A percentile compares a stretch with the other conserved stretches of the same genome.
Conservation (phyloP, 352 stramenopile genomes). For the Phytopythium montanum region DNA sequence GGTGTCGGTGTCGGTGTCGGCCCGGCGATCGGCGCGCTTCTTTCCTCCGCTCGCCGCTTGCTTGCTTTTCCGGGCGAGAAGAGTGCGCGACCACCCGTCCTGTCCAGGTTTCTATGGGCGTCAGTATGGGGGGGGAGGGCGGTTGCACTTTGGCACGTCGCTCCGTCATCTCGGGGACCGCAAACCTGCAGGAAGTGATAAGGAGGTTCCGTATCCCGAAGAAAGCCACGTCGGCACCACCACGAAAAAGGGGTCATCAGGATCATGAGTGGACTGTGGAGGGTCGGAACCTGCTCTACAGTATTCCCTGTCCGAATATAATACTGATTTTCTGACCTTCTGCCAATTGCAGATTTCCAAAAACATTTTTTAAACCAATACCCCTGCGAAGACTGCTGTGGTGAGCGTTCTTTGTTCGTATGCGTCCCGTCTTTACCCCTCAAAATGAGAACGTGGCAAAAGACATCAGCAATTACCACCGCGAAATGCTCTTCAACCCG, state of each 20-base stretch:
- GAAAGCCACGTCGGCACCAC: neutral
- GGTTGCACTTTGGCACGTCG: slow-evolving; percentile 1
- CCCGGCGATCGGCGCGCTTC: neutral
- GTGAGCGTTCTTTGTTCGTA: too few relatives aligned
- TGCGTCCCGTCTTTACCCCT: too few relatives aligned
- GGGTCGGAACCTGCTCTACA: neutral
- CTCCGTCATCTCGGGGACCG: neutral
- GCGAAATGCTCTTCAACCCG: neutral
- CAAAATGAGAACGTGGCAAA: too few relatives aligned
- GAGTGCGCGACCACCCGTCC: neutral
- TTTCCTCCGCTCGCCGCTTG: neutral
- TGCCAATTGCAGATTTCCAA: too few relatives aligned
- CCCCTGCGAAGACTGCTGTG: too few relatives aligned
- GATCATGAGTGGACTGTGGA: neutral
- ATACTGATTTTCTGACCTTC: too few relatives aligned
- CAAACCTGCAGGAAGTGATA: neutral
- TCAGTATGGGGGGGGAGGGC: neutral
- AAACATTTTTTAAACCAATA: too few relatives aligned
- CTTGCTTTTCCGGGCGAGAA: neutral
- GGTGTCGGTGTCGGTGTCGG: neutral
- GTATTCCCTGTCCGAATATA: neutral
- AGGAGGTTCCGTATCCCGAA: neutral
- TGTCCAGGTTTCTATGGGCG: neutral
- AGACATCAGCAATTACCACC: too few relatives aligned
- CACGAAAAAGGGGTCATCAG: too few relatives aligned